Evolutionary conservation across 75 land plant species (phyloP).

Genomic region (Adiantum capillusveneris): DNA sequence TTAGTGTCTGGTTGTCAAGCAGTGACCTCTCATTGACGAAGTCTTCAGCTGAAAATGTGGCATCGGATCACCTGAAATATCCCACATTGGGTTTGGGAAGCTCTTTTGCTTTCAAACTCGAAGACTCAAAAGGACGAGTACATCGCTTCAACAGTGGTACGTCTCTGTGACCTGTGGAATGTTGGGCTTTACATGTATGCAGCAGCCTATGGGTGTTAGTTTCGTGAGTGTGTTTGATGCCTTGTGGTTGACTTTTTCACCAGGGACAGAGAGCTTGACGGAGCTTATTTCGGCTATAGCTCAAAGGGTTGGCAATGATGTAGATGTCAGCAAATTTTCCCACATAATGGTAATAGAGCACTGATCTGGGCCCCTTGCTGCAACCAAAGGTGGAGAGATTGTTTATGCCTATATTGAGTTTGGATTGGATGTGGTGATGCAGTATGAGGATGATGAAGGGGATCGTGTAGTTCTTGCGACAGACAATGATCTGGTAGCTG

Average conservation of each 20-base stretch:
- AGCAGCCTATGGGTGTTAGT: no score
- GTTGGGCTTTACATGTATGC: no score
- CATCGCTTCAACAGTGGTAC: constrained; percentile 89
- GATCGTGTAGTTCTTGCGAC: constrained; percentile 72
- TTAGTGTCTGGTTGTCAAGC: neutral
- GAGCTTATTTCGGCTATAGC: constrained; percentile 53
- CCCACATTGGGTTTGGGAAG: constrained; percentile 66
- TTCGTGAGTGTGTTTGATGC: neutral
- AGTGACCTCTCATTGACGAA: constrained; percentile 66
- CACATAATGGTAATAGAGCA: constrained; percentile 51
- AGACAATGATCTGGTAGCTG: constrained; percentile 68
- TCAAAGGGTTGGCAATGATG: constrained; percentile 41
- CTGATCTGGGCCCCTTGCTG: no score
- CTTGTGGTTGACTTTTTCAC: neutral
- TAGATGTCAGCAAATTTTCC: constrained; percentile 18
- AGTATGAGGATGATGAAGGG: constrained; percentile 99
- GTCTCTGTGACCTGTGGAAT: neutral
- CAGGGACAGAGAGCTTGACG: constrained; percentile 64
- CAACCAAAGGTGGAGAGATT: no score
- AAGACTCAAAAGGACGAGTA: constrained; percentile 62
- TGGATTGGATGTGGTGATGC: neutral
- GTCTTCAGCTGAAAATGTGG: constrained; percentile 47
- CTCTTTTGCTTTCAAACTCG: constrained; percentile 68
- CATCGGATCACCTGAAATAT: constrained; percentile 37
- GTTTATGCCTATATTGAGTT: neutral